Evolutionary conservation across 345 rosid genomes (phyloP).

Genomic region (Mangifera indica): DNA sequence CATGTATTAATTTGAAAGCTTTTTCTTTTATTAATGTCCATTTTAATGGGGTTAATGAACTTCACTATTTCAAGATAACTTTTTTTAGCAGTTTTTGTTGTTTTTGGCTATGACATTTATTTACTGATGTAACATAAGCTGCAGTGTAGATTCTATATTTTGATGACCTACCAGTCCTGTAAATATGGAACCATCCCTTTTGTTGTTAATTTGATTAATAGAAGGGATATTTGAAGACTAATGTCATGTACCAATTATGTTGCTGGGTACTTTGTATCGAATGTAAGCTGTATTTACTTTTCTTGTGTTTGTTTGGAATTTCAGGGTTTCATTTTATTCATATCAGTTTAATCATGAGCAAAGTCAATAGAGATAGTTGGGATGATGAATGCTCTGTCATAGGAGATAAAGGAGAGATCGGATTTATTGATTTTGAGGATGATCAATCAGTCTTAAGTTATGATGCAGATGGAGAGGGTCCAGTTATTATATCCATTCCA

Average conservation of each 20-base stretch:
- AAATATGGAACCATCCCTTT: not conserved
- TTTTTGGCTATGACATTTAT: not conserved
- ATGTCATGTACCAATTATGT: not conserved
- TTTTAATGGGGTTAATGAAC: not conserved
- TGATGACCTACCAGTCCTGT: not conserved
- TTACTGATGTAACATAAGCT: not conserved
- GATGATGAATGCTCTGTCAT: slow-evolving; percentile 46
- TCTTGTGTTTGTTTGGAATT: not conserved
- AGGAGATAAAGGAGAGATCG: slow-evolving; percentile 49
- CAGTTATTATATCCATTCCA: slow-evolving; percentile 43
- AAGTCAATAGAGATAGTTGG: slow-evolving; percentile 16
- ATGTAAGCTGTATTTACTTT: not conserved
- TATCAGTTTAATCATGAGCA: slow-evolving; percentile 23
- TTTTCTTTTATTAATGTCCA: not conserved
- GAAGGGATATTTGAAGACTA: not conserved
- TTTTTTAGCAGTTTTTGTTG: not conserved
- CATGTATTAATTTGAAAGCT: not conserved
- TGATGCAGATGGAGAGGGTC: slow-evolving; percentile 40
- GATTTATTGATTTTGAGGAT: slow-evolving; percentile 48
- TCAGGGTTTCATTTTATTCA: slow-evolving; percentile 10
- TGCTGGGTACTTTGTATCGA: not conserved
- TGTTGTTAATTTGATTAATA: not conserved
- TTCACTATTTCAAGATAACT: not conserved
- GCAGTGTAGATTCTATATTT: not conserved
- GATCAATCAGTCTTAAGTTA: slow-evolving; percentile 38